These are phyloP conservation scores for Phellopilus nigrolimitatus DNA, from an alignment of 1,284 basidiomycete genomes.

Conservation along the genomic window DNA sequence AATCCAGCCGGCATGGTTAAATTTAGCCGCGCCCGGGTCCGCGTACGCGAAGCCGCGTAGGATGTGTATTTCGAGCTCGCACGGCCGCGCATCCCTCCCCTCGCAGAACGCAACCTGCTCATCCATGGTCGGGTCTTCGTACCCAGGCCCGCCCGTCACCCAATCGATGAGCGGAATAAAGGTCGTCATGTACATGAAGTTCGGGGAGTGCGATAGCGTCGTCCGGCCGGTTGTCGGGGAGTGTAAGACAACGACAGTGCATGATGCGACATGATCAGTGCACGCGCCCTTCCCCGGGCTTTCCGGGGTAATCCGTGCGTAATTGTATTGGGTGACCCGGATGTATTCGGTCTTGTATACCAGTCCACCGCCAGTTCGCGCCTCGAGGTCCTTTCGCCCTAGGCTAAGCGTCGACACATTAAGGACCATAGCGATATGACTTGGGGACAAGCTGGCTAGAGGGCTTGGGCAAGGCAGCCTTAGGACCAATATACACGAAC, in stretches of 20 bases:
- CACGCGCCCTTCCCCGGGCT: conserved; percentile 15
- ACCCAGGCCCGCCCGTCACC: conserved; percentile 15
- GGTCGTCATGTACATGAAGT: conserved; percentile 19
- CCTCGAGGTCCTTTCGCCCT: conserved; percentile 11
- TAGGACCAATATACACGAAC: conserved; percentile 13
- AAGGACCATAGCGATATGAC: conserved; percentile 11
- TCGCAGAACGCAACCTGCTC: conserved; percentile 14
- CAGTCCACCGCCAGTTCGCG: background rate
- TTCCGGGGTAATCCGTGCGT: conserved; percentile 15
- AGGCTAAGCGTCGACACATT: conserved; percentile 15
- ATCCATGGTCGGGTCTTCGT: conserved; percentile 9
- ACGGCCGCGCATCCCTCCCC: conserved; percentile 10
- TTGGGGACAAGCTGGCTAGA: conserved; percentile 5
- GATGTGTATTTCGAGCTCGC: conserved; percentile 16
- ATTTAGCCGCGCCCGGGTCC: conserved; percentile 9
- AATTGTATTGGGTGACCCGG: conserved; percentile 19
- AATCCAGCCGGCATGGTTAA: conserved; percentile 18
- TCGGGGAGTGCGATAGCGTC: conserved; percentile 17
- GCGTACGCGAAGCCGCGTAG: conserved; percentile 18
- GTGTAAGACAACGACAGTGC: conserved; percentile 17
- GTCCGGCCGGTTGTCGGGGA: conserved; percentile 18
- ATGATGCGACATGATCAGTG: conserved; percentile 18
- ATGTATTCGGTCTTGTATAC: conserved; percentile 15
- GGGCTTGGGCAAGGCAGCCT: conserved; percentile 1
- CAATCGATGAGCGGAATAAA: conserved; percentile 19